Conservation (phyloP, 306 rosid genomes). For the Aeschynomene evenia region DNA sequence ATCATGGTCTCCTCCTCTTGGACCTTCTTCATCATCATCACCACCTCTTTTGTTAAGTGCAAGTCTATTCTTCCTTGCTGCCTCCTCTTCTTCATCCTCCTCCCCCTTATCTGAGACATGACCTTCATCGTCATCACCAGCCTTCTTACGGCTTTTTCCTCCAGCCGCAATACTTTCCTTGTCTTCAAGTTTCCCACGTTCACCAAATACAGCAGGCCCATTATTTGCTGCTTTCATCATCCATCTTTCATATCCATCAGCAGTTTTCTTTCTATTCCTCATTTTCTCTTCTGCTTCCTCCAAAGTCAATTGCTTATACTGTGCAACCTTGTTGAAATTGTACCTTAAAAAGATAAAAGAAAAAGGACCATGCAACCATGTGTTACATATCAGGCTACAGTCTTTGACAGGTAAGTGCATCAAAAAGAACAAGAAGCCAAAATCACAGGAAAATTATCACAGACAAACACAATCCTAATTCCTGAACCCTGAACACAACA, state of each 20-base stretch:
- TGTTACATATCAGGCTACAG: not conserved
- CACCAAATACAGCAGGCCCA: conserved; percentile 75
- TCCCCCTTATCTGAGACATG: conserved; percentile 75
- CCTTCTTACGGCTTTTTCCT: conserved; percentile 52
- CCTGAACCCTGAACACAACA: not conserved
- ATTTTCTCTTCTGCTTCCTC: conserved; percentile 96
- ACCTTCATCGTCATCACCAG: conserved; percentile 60
- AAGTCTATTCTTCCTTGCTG: conserved; percentile 58
- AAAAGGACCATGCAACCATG: conserved; percentile 12
- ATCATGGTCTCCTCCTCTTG: conserved; percentile 61
- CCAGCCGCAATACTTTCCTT: conserved; percentile 44
- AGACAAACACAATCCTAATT: not conserved
- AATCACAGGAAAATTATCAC: not conserved
- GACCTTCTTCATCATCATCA: conserved; percentile 73
- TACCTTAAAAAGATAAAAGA: conserved; percentile 42
- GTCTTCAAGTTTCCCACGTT: conserved; percentile 55
- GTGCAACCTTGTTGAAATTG: conserved; percentile 84
- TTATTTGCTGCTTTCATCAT: conserved; percentile 89
- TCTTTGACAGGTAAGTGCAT: not conserved
- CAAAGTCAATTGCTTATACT: conserved; percentile 75
- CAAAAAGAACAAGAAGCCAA: not conserved
- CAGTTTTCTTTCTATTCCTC: conserved; percentile 74
- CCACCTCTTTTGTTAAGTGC: conserved; percentile 56
- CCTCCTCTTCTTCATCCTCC: conserved; percentile 80
- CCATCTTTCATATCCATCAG: conserved; percentile 92